Conservation (phyloP, 2,329 filamentous ascomycete species). For the Phyllosticta citrichinensis region DNA sequence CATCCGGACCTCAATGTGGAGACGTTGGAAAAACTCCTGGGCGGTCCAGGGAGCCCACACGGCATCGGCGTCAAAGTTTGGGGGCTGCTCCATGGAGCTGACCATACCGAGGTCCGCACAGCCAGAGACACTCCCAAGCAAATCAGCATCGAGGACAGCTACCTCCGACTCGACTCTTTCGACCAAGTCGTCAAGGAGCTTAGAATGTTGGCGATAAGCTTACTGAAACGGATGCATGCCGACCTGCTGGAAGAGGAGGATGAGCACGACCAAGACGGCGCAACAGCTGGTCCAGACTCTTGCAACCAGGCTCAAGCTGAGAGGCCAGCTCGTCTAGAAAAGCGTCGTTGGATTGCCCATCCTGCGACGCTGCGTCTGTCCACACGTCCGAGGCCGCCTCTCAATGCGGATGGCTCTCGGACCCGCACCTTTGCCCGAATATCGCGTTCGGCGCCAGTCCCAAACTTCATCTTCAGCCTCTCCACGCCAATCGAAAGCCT, state of each 20-base stretch:
- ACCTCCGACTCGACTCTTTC: constrained; percentile 57
- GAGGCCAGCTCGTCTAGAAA: constrained; percentile 8
- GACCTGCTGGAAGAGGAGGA: constrained; percentile 55
- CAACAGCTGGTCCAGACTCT: not conserved
- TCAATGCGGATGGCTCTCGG: constrained; percentile 35
- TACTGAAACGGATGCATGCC: constrained; percentile 67
- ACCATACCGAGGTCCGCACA: constrained; percentile 62
- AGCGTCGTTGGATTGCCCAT: constrained; percentile 59
- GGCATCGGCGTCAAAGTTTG: constrained; percentile 66
- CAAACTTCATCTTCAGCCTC: constrained; percentile 61
- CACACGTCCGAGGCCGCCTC: constrained; percentile 52
- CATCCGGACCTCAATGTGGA: constrained; percentile 54
- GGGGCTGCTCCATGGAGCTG: constrained; percentile 71
- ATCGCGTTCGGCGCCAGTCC: constrained; percentile 66
- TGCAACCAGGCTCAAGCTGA: not conserved
- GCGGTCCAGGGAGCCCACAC: constrained; percentile 58
- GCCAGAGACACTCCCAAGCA: constrained; percentile 67
- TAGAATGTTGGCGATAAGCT: constrained; percentile 53
- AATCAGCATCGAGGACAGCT: constrained; percentile 93
- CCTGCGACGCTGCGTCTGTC: constrained; percentile 76
- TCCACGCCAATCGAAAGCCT: constrained; percentile 48
- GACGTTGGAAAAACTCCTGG: constrained; percentile 57
- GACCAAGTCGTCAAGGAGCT: constrained; percentile 59
- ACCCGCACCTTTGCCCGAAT: constrained; percentile 55
- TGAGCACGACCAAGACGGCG: not conserved